Evolutionary conservation across 1,284 basidiomycete species (phyloP).

Genomic region (Amylostereum areolatum): DNA sequence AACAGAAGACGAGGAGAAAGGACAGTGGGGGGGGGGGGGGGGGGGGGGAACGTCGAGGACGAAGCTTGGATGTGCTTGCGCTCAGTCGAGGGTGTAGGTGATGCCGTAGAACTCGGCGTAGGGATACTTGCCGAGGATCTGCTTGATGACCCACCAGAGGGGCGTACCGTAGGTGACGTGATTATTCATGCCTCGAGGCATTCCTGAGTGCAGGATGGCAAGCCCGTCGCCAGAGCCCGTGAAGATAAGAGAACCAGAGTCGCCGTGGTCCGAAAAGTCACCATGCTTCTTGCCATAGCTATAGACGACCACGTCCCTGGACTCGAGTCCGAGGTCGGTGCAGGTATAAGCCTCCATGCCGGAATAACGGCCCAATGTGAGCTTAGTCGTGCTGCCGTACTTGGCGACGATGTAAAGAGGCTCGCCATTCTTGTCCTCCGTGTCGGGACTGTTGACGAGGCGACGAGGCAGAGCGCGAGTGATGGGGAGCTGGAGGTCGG

Average conservation of each 20-base stretch:
- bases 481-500: slow-evolving; percentile 20
- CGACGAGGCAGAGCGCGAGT: slow-evolving; percentile 12
- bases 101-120: slow-evolving; percentile 7
- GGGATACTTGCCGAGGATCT: slow-evolving; percentile 12
- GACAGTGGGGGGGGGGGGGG: slow-evolving; percentile 4
- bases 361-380: slow-evolving; percentile 19
- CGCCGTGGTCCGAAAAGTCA: slow-evolving; percentile 18
- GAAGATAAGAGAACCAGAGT: slow-evolving; percentile 22
- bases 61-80: slow-evolving; percentile 5
- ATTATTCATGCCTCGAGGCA: slow-evolving; percentile 13
- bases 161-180: slow-evolving; percentile 22
- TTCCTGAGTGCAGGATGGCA: slow-evolving; percentile 21
- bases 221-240: slow-evolving; percentile 16
- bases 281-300: slow-evolving; percentile 15
- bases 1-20: slow-evolving; percentile 5
- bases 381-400: slow-evolving; percentile 20
- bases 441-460: slow-evolving; percentile 6
- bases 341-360: slow-evolving; percentile 18
- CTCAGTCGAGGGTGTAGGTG: slow-evolving; percentile 8
- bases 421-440: slow-evolving; percentile 13
- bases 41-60: slow-evolving; percentile 2
- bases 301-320: slow-evolving; percentile 13
- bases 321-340: slow-evolving; percentile 10
- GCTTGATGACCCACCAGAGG: slow-evolving; percentile 17
- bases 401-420: slow-evolving; percentile 23